Evolutionary conservation across 331 rosid genomes (phyloP), one percentile per base, ranked within the genome.

Genomic region (Malus hybrid): DNA sequence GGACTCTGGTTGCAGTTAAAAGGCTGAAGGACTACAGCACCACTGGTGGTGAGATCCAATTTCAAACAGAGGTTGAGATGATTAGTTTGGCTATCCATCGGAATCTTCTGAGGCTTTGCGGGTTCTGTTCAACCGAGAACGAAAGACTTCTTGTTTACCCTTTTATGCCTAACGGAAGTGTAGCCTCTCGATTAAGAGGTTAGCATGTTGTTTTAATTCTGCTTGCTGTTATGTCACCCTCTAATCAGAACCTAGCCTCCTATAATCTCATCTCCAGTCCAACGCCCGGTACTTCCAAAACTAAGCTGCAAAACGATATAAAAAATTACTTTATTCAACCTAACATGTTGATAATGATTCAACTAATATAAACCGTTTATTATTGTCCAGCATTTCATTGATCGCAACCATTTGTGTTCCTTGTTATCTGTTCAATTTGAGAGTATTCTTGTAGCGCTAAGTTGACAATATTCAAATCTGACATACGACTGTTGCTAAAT

Each of bases 41-140:
- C 18, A 90, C 91, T 34, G 99, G 93, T 67, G 99, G 99, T 55
- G 99, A 95, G 86, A 95, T 92, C 78, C 99, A 94, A 81, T 92
- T 94, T 83, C 99, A 94, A 84, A 95, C 99, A 31, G 99, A 95
- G 86, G 99, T 95, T 61, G 99, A 95, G 93, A 83, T 96, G 39
- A 95, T 95, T 79, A 95, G 99, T 80, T 83, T 95, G 88, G 99
- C 99, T 52, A 89, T 95, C 8, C 99, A 95, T 75, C 83, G 96
- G 57, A 92, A 95, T 88, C 99, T 95, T 81, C 90, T 95, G 60
- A 85, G 91, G 84, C 98, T 95, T 70, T 86, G 86, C 1, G 99
- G 99, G 54, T 95, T 95, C 73, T 95, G 99, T 85, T 88, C 97
- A 16, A 95, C 97, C 74, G 93, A 92, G 76, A 91, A 88, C 39